A percentile compares a stretch with the other conserved stretches of the same genome.
Conservation (phyloP, 345 rosid genomes). For the Aquilaria yunnanensis region DNA sequence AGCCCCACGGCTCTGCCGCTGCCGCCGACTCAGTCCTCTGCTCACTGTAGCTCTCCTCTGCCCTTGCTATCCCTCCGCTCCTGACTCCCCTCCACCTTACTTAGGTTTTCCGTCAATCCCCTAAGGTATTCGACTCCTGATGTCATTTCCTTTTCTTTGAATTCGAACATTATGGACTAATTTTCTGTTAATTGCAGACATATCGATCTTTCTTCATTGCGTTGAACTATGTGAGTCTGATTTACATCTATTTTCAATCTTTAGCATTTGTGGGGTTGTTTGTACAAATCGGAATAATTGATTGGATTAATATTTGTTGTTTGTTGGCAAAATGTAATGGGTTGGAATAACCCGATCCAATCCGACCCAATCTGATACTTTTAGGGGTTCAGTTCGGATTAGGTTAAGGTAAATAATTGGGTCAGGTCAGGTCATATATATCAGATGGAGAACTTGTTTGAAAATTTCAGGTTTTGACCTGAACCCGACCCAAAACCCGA, state of each 20-base stretch:
- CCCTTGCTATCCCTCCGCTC: no score
- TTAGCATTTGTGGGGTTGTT: background rate
- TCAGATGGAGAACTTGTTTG: no score
- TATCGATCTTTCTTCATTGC: slow-evolving; percentile 82
- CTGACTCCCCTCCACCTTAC: no score
- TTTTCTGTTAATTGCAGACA: slow-evolving; percentile 27
- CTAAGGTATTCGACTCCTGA: slow-evolving; percentile 37
- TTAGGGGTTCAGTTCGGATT: background rate
- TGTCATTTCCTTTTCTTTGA: slow-evolving; percentile 2
- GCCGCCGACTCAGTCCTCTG: no score
- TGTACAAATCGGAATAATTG: background rate
- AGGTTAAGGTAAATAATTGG: no score
- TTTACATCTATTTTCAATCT: background rate
- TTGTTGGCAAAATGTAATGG: background rate
- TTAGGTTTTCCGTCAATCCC: slow-evolving; percentile 47
- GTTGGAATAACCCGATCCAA: background rate
- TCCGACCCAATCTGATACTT: background rate
- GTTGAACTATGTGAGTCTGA: slow-evolving; percentile 69
- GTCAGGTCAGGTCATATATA: no score
- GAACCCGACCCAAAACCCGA: no score
- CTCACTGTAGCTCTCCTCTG: no score
- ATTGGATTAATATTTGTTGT: background rate
- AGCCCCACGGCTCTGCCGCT: no score
- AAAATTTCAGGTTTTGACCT: no score
- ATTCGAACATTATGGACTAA: background rate